phyloP scores from a whole-genome alignment of 805 yeast species.

The Barnettozyma pratensis region DNA sequence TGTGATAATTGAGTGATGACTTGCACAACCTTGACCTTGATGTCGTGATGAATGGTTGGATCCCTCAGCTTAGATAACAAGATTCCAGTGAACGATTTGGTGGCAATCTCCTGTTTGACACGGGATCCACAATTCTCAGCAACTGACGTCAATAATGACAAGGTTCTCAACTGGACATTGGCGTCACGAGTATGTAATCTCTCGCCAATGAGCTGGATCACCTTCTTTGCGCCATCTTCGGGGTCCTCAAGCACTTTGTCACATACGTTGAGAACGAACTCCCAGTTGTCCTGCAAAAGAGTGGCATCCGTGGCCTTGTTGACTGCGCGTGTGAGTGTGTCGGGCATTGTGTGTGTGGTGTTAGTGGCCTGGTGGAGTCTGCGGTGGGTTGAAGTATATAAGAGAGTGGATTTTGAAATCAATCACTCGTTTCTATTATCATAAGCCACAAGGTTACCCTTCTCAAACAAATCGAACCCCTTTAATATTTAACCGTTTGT shows the following conservation, averaged over 20 bases:
- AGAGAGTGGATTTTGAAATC: too few species aligned
- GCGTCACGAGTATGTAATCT: slow-evolving; percentile 53
- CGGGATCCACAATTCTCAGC: slow-evolving; percentile 78
- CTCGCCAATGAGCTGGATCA: slow-evolving; percentile 40
- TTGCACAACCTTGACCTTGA: slow-evolving; percentile 62
- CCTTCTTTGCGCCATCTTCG: slow-evolving; percentile 43
- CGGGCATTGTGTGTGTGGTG: not conserved
- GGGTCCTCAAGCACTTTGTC: slow-evolving; percentile 61
- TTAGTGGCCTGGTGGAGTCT: too few species aligned
- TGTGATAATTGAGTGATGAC: slow-evolving; percentile 61
- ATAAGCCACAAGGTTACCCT: too few species aligned
- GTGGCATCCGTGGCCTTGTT: slow-evolving; percentile 59
- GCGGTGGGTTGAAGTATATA: too few species aligned
- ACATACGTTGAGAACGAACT: slow-evolving; percentile 56
- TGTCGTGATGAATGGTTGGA: slow-evolving; percentile 52
- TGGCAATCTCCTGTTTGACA: slow-evolving; percentile 57
- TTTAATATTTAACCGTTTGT: too few species aligned
- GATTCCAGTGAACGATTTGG: slow-evolving; percentile 45
- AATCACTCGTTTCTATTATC: too few species aligned
- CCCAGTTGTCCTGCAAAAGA: slow-evolving; percentile 65
- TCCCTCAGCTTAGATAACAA: slow-evolving; percentile 49
- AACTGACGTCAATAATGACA: slow-evolving; percentile 50
- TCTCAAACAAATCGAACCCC: too few species aligned
- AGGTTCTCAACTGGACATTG: slow-evolving; percentile 56
- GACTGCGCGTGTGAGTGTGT: slow-evolving; percentile 1